Percentiles rank a stretch among this genome's conserved stretches.
Conservation (phyloP, 768 basidiomycete species). For the Botryobasidium botryosum region DNA sequence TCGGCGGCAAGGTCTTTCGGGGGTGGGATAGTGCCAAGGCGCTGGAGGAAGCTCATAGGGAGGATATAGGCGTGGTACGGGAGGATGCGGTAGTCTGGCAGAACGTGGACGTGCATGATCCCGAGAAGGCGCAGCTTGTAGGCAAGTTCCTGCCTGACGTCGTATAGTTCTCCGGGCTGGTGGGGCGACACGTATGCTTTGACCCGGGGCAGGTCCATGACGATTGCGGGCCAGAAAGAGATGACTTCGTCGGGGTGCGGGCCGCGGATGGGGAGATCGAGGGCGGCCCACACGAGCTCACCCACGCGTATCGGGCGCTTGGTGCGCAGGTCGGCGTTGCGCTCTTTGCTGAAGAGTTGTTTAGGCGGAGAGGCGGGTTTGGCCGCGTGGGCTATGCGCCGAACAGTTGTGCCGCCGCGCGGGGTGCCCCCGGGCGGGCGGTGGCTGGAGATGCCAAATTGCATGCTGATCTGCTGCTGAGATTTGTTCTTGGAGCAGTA, state of each 20-base stretch:
- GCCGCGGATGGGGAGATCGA: neutral
- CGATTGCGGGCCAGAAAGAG: constrained; percentile 1
- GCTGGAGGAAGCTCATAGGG: constrained; percentile 32
- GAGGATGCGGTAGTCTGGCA: constrained; percentile 42
- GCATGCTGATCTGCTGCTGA: neutral
- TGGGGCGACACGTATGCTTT: constrained; percentile 28
- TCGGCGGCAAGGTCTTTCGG: neutral
- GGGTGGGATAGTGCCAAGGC: constrained; percentile 18
- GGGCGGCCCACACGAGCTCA: constrained; percentile 5
- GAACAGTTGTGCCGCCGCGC: too few species aligned
- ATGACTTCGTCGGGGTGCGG: neutral
- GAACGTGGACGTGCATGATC: constrained; percentile 30
- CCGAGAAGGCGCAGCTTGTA: constrained; percentile 59
- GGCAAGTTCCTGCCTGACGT: constrained; percentile 36
- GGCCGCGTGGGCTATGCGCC: too few species aligned
- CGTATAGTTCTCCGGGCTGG: constrained; percentile 30
- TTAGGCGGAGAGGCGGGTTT: too few species aligned
- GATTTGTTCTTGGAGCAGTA: neutral
- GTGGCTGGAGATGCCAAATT: neutral
- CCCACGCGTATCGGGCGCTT: constrained; percentile 1
- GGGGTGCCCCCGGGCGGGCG: too few species aligned
- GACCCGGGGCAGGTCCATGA: constrained; percentile 14
- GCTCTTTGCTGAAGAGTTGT: neutral
- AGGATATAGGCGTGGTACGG: constrained; percentile 61
- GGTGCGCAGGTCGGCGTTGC: neutral